These are phyloP conservation scores for Exutisphaerella laricina DNA, from an alignment of 2,329 filamentous ascomycete genomes.

Conservation along the genomic window DNA sequence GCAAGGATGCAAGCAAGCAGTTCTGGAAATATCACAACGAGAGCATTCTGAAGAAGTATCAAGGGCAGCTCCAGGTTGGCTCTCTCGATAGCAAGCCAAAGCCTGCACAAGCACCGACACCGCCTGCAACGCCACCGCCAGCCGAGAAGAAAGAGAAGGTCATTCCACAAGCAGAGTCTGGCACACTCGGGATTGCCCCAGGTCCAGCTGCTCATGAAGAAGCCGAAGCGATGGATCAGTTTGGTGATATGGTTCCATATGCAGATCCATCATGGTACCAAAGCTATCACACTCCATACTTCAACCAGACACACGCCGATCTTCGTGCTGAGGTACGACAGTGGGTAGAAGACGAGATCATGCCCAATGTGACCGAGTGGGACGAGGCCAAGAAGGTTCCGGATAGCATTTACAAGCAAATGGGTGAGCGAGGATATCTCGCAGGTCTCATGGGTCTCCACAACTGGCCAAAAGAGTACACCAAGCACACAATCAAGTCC, in stretches of 20 bases:
- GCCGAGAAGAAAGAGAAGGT: conserved; percentile 45
- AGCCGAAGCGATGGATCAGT: conserved; percentile 73
- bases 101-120: conserved; percentile 40
- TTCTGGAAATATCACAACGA: conserved; percentile 74
- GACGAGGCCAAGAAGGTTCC: conserved; percentile 92
- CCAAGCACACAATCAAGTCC: conserved; percentile 64
- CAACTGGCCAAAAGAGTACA: conserved; percentile 68
- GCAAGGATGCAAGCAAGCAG: conserved; percentile 63
- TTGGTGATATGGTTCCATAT: conserved; percentile 82
- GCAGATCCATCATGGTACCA: conserved; percentile 75
- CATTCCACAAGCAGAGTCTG: conserved; percentile 56
- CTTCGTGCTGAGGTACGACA: conserved; percentile 85
- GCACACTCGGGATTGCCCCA: conserved; percentile 41
- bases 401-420: conserved; percentile 84
- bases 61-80: conserved; percentile 70
- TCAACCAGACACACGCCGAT: conserved; percentile 87
- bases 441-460: conserved; percentile 82
- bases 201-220: conserved; percentile 43
- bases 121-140: conserved; percentile 45
- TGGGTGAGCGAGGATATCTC: conserved; percentile 88
- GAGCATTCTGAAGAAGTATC: conserved; percentile 75
- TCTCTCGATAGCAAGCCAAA: conserved; percentile 83
- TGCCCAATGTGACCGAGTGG: conserved; percentile 92
- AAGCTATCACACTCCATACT: conserved; percentile 86
- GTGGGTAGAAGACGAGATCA: conserved; percentile 85